Conservation (phyloP, 179 eudicot species). For the Patellifolia procumbens region DNA sequence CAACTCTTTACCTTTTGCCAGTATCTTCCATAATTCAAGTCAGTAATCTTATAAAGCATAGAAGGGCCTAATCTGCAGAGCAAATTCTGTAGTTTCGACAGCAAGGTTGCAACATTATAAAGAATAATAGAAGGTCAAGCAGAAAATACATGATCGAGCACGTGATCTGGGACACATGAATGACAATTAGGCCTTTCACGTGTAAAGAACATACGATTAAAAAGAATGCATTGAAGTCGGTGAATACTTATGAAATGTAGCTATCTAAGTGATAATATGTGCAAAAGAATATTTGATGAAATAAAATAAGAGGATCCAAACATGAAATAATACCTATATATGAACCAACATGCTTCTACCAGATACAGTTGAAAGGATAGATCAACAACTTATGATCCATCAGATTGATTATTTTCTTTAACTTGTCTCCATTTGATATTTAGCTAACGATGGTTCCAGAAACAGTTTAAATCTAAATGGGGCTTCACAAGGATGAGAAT, state of each 20-base stretch:
- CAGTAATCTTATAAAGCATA: neutral
- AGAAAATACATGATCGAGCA: neutral
- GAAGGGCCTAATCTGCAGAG: neutral
- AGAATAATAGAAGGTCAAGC: conserved; percentile 1
- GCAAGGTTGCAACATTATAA: neutral
- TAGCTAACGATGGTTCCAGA: neutral
- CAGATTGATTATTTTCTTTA: neutral
- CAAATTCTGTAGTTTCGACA: neutral
- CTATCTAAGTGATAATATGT: neutral
- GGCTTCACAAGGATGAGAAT: conserved; percentile 1
- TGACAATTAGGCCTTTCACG: conserved; percentile 6
- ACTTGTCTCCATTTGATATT: neutral
- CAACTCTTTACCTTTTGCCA: neutral
- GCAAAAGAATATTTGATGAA: neutral
- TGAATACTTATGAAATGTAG: neutral
- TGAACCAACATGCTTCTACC: neutral
- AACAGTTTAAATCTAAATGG: conserved; percentile 8
- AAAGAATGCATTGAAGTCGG: neutral
- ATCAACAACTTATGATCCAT: conserved; percentile 10
- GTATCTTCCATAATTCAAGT: neutral
- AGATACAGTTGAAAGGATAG: conserved; percentile 2
- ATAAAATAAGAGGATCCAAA: neutral
- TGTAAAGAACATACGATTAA: neutral
- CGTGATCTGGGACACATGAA: neutral
- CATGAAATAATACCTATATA: neutral